Evolutionary conservation across 148 eudicot genomes (phyloP).

Genomic region (Heliosperma pusillum): DNA sequence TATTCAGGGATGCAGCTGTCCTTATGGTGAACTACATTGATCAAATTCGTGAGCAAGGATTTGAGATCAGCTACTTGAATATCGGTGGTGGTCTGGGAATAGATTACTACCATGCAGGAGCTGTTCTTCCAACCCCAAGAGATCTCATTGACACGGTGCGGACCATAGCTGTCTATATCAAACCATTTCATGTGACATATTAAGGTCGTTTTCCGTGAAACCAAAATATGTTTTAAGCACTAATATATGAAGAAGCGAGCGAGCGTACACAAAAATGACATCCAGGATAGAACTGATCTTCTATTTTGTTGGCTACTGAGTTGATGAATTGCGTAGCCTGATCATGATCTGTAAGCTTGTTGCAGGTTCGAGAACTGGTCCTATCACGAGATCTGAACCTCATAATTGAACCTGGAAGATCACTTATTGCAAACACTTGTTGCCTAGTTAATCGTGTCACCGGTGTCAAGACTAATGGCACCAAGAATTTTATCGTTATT

Average conservation of each 20-base stretch:
- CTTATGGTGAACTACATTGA: constrained; percentile 88
- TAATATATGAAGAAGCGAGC: neutral
- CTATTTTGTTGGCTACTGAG: neutral
- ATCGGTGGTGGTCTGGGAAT: constrained; percentile 98
- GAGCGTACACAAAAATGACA: neutral
- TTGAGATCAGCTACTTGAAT: constrained; percentile 77
- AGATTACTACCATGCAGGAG: constrained; percentile 84
- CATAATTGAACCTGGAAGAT: constrained; percentile 95
- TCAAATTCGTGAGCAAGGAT: constrained; percentile 85
- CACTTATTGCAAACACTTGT: constrained; percentile 89
- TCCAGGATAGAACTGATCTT: neutral
- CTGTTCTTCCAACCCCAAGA: constrained; percentile 21
- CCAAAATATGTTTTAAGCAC: neutral
- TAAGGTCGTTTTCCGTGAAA: neutral
- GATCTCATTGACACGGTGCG: constrained; percentile 29
- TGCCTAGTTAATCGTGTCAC: constrained; percentile 91
- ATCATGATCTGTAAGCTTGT: neutral
- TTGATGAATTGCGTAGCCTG: neutral
- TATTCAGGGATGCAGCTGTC: constrained; percentile 89
- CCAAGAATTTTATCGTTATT: constrained; percentile 80
- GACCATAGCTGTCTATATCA: constrained; percentile 7
- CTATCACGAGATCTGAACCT: constrained; percentile 72
- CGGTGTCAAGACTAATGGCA: constrained; percentile 93
- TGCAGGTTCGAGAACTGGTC: constrained; percentile 60
- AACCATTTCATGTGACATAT: neutral